Conservation (phyloP, 1,139 yeast genomes). For the Yamadazyma diospyri region DNA sequence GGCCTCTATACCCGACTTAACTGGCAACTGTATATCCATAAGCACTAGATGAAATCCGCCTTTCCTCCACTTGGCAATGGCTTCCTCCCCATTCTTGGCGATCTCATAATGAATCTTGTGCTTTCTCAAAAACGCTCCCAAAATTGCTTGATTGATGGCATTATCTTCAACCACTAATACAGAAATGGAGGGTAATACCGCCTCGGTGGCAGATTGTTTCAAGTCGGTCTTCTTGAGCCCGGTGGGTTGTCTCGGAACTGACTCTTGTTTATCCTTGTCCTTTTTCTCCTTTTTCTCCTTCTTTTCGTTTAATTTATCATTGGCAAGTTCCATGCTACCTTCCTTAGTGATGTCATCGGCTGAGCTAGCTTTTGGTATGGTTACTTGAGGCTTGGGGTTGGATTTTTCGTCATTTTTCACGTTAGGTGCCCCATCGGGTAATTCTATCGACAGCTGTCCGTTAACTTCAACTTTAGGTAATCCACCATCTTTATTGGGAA, state of each 20-base stretch:
- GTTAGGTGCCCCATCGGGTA: constrained; percentile 1
- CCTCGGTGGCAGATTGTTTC: constrained; percentile 14
- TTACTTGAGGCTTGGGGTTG: background rate
- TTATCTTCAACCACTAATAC: constrained; percentile 95
- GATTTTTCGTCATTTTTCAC: background rate
- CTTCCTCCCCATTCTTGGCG: constrained; percentile 90
- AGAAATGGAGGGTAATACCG: constrained; percentile 73
- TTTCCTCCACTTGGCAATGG: constrained; percentile 84
- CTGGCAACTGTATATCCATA: constrained; percentile 95
- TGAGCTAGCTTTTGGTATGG: background rate
- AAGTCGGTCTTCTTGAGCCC: constrained; percentile 10
- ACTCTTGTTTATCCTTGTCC: background rate
- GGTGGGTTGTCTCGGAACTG: constrained; percentile 12
- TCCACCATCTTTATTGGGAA: background rate
- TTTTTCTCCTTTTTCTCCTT: background rate
- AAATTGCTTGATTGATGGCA: constrained; percentile 87
- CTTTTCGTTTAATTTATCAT: background rate
- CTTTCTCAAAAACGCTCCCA: constrained; percentile 86
- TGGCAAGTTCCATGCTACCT: background rate
- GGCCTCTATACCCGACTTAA: constrained; percentile 89
- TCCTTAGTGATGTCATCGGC: background rate
- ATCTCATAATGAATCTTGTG: constrained; percentile 82
- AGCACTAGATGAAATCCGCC: constrained; percentile 91
- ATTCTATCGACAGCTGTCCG: constrained; percentile 4
- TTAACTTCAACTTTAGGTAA: constrained; percentile 12